Evolutionary conservation across 768 basidiomycete species (phyloP), one percentile per base, ranked within the genome.

Genomic region (Pisolithus albus): DNA sequence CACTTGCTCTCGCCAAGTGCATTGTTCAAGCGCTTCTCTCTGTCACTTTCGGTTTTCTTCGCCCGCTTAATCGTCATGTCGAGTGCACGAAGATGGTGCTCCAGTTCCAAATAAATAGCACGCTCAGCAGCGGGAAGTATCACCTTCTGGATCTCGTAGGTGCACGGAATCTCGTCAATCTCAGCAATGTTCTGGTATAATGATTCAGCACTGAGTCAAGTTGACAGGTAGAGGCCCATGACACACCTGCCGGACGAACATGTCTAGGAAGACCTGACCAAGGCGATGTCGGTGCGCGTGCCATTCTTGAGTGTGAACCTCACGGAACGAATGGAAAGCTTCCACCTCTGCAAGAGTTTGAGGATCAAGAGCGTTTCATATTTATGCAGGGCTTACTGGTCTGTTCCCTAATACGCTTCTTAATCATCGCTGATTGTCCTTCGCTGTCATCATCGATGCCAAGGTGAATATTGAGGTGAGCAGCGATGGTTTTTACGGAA

Each of bases 251-350:
- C 90, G 82, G 56, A 92, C 88, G 58, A 87, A 92, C 44, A 75
- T 83, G 58, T 92, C 76, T 40, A 92, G 65, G 75, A 92, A 94
- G 23, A 69, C 66, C 63, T 96, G 94, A 3, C 90, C 94, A 11
- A 92, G 67, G 49, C 79, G 71, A 63, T 92, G 84, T 16, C 94
- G 85, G 60, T 91, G 86, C 1, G 83, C 83, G 62, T 96, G 93
- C 94, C 94, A 97, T 59, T 92, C 88, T 37, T 86, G 66, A 39
- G 85, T 92, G 61, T 90, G 92, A 10, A 92, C 88, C 61, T 97
- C 94, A 23, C 93, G 85, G 84, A 92, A 97, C 2, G 93, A 93
- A 65, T 96, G 92, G 77, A 97, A 97, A 56, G 83, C 81, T 67
- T 97, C 94, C 47, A 87, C 92, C 53, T 81, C 88, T 92, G 58